These are phyloP conservation scores for Claviceps capensis DNA, from an alignment of 2,329 filamentous ascomycete species.

Conservation along the genomic window DNA sequence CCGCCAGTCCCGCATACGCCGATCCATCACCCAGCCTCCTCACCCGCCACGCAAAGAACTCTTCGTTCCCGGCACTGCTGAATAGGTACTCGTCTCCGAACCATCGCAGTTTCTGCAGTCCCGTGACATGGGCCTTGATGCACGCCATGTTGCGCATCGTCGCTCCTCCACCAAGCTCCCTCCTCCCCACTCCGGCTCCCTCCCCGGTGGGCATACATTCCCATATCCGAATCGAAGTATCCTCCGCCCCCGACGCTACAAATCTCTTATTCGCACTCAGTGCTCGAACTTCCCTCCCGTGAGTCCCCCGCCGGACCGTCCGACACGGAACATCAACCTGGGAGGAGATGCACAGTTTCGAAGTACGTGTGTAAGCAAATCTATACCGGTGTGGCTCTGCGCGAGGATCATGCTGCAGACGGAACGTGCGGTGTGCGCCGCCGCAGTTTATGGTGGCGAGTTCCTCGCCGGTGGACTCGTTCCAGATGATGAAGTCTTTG, in stretches of 20 bases:
- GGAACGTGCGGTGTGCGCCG: conserved; percentile 69
- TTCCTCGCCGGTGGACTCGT: conserved; percentile 57
- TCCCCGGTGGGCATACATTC: conserved; percentile 14
- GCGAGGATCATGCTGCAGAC: conserved; percentile 18
- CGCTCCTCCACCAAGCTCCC: neutral
- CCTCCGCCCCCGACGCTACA: conserved; percentile 60
- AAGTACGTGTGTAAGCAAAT: conserved; percentile 65
- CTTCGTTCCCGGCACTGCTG: conserved; percentile 76
- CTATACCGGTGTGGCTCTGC: conserved; percentile 22
- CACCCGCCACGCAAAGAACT: conserved; percentile 76
- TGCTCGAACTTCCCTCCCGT: conserved; percentile 71
- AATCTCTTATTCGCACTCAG: conserved; percentile 27
- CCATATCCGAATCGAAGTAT: conserved; percentile 61
- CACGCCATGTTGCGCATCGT: conserved; percentile 42
- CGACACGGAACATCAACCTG: conserved; percentile 24
- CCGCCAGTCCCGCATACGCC: conserved; percentile 34
- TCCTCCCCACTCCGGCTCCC: conserved; percentile 11
- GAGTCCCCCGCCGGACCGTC: conserved; percentile 54
- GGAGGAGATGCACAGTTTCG: conserved; percentile 34
- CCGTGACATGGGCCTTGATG: conserved; percentile 66
- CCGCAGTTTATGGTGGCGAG: conserved; percentile 66
- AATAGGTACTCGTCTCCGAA: conserved; percentile 59
- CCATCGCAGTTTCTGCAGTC: conserved; percentile 73
- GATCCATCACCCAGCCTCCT: conserved; percentile 31
- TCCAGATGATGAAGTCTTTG: conserved; percentile 69